Conservation (phyloP, 345 rosid species). For the Lepidium aucheri region DNA sequence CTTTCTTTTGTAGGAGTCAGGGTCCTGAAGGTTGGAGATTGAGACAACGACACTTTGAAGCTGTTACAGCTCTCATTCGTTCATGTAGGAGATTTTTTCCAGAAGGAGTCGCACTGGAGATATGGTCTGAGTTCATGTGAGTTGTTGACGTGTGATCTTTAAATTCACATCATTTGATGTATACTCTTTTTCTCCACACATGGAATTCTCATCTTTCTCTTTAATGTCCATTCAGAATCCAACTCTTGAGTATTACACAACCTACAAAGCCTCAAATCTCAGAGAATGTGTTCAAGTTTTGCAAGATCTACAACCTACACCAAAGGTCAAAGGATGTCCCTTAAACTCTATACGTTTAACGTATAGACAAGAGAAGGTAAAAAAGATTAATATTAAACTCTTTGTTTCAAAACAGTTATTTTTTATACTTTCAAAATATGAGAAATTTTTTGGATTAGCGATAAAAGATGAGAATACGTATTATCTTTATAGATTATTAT, state of each 20-base stretch:
- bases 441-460: no score
- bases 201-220: slow-evolving; percentile 1
- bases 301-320: slow-evolving; percentile 60
- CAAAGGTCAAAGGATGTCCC: slow-evolving; percentile 51
- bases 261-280: slow-evolving; percentile 57
- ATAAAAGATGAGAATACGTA: no score
- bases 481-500: no score
- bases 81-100: slow-evolving; percentile 85
- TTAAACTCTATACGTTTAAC: no score
- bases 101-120: slow-evolving; percentile 78
- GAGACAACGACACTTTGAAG: slow-evolving; percentile 86
- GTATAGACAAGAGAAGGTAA: no score
- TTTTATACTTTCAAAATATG: no score
- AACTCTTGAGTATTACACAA: slow-evolving; percentile 71
- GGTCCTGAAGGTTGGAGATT: slow-evolving; percentile 99
- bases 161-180: not conserved
- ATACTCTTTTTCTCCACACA: slow-evolving; percentile 1
- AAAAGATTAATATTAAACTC: no score
- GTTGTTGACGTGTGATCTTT: slow-evolving; percentile 20
- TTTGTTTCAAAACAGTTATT: no score
- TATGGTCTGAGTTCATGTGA: slow-evolving; percentile 94
- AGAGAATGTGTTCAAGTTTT: slow-evolving; percentile 45
- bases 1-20: slow-evolving; percentile 51
- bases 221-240: slow-evolving; percentile 36
- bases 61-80: slow-evolving; percentile 79